A percentile compares a stretch with the other conserved stretches of the same genome.
Conservation (phyloP, 495 filamentous ascomycete species). For the Achaetomiella virescens region DNA sequence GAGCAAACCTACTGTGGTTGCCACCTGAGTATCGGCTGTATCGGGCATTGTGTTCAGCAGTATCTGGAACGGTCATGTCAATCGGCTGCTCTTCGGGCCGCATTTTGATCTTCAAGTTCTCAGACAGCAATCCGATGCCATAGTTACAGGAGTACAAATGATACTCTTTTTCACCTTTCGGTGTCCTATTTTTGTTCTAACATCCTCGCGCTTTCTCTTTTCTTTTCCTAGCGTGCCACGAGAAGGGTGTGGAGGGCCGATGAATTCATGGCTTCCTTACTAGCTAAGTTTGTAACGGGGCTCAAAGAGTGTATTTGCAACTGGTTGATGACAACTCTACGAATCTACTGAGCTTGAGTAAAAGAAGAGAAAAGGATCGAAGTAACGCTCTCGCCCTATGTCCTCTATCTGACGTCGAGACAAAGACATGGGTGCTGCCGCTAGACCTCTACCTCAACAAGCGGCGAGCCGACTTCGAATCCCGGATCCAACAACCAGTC, state of each 20-base stretch:
- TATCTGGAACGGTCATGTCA: background rate
- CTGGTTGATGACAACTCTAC: too few relatives aligned
- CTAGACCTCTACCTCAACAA: background rate
- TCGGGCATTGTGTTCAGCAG: background rate
- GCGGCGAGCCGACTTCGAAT: background rate
- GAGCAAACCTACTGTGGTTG: background rate
- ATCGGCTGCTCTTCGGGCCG: background rate
- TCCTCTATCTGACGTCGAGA: too few relatives aligned
- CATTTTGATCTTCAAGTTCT: background rate
- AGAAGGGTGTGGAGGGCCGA: background rate
- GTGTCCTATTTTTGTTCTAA: background rate
- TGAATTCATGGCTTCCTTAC: background rate
- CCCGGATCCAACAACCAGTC: background rate
- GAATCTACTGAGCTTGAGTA: too few relatives aligned
- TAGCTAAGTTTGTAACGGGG: background rate
- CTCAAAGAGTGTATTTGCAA: too few relatives aligned
- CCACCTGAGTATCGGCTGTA: background rate
- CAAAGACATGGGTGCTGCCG: background rate
- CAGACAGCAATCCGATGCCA: background rate
- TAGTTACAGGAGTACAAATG: background rate
- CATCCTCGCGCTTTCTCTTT: background rate
- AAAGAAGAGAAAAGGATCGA: too few relatives aligned
- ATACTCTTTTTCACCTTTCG: background rate
- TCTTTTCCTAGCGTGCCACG: background rate
- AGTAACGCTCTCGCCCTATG: too few relatives aligned